Base-by-base conservation (phyloP, 2,329 filamentous ascomycete genomes). In the Fusarium sp. region DNA sequence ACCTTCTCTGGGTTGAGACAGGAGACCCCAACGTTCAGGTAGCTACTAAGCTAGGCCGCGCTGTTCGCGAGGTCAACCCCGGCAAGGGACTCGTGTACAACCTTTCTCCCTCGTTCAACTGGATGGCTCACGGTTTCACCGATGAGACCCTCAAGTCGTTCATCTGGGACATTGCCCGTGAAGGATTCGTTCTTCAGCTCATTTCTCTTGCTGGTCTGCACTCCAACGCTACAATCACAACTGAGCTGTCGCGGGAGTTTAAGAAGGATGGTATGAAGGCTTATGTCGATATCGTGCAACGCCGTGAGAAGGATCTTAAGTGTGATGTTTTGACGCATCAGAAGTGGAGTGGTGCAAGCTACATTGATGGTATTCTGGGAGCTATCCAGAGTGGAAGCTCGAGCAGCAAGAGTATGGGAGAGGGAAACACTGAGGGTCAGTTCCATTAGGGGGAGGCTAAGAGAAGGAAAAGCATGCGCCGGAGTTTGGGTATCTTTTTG, bases 1-100 rank as follows among this genome's bases (percentile, higher is more conserved):
- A 99, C 82, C 91, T 99, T 23, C 88, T 98, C 18, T 99, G 96
- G 96, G 94, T 98, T 53, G 96, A 99, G 85, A 98, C 96, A 1
- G 96, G 94, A 54, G 93, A 96, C 75, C 96, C 96, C 28, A 92
- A 91, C 75, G 94, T 98, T 16, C 83, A 89, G 57, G 93, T 97
- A 38, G 94, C 94, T 0, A 86, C 88, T 7, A 86, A 88, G 57
- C 94, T 99, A 58, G 94, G 93, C 18, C 88, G 89, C 16, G 89
- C 94, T 50, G 96, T 99, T 69, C 90, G 93, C 61, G 83, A 85
- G 1, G 86, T 84, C 7, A 86, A 90, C 77, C 94, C 95, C 0
- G 91, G 90, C 69, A 98, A 98, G 88, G 93, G 94, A 40, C 89
- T 99, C 30, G 96, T 98, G 1, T 99, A 99, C 86, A 99, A 99